These are phyloP conservation scores for Pluteus cervinus DNA, from an alignment of 768 basidiomycete genomes.

Conservation along the genomic window DNA sequence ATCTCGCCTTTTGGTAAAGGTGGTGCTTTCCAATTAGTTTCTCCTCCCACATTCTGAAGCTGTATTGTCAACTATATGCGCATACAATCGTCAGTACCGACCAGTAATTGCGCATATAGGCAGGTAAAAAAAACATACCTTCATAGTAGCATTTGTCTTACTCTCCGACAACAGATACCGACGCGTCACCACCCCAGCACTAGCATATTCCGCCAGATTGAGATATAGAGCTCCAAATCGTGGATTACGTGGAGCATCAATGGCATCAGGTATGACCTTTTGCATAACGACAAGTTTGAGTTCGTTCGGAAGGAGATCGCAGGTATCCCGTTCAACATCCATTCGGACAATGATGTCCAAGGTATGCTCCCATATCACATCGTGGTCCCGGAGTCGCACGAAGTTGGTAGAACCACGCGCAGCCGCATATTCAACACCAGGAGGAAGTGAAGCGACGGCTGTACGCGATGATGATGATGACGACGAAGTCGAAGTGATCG, in stretches of 20 bases:
- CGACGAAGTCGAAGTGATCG: slow-evolving; percentile 7
- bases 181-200: slow-evolving; percentile 51
- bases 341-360: slow-evolving; percentile 53
- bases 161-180: slow-evolving; percentile 65
- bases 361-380: slow-evolving; percentile 53
- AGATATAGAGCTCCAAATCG: slow-evolving; percentile 61
- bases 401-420: slow-evolving; percentile 59
- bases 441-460: slow-evolving; percentile 3
- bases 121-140: slow-evolving; percentile 32
- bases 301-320: slow-evolving; percentile 49
- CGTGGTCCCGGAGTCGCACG: slow-evolving; percentile 56
- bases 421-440: slow-evolving; percentile 19
- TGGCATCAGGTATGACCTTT: slow-evolving; percentile 48
- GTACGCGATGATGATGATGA: slow-evolving; percentile 10
- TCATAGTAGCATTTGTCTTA: slow-evolving; percentile 75
- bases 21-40: slow-evolving; percentile 52
- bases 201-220: slow-evolving; percentile 72
- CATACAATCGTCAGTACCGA: slow-evolving; percentile 1
- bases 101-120: not conserved
- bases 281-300: slow-evolving; percentile 65
- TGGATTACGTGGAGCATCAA: slow-evolving; percentile 47
- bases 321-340: slow-evolving; percentile 48
- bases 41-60: slow-evolving; percentile 46
- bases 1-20: slow-evolving; percentile 71
- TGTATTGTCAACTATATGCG: slow-evolving; percentile 50